Evolutionary conservation across 139 green algal genomes (phyloP), one percentile per base, ranked within the genome.

Genomic region (Diplosphaera chodatii): DNA sequence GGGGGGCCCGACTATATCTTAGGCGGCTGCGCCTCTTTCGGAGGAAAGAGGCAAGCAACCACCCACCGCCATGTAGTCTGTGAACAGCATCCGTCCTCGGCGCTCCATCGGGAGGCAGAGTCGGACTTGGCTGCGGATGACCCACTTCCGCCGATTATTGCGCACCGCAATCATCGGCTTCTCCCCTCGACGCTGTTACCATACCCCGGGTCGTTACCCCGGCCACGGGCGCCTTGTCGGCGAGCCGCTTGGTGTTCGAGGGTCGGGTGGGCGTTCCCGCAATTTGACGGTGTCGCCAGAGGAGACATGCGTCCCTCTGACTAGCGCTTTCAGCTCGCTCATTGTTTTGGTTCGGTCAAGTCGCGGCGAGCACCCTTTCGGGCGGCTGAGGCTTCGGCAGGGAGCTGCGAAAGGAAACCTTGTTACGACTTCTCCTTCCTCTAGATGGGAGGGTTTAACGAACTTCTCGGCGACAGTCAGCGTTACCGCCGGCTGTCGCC

Each of bases 371-470:
- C 34, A 37, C 62, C 29, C 28, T 33, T 66, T 33, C 62, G 29
- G 29, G 28, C 29, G 28, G 62, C 62, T 33, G 25, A 66, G 62
- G 62, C 48, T 59, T 59, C 28, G 34, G 62, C 62, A 66, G 28
- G 62, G 6, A 10, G 10, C 10, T 48, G 37, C 29, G 62, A 32
- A 76, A 65, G 71, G 74, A 91, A 86, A 92, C 86, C 87, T 91
- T 92, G 84, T 92, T 92, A 92, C 86, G 86, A 91, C 86, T 92
- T 90, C 86, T 92, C 81, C 83, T 91, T 92, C 87, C 86, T 91
- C 87, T 92, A 92, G 83, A 80, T 88, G 85, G 80, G 77, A 85
- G 76, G 78, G 79, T 87, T 89, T 85, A 85, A 87, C 82, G 82
- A 89, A 83, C 71, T 91, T 89, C 79, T 88, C 85, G 67, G 70